phyloP scores from a whole-genome alignment of 306 rosid species.

The Oxytropis ochrocephala region DNA sequence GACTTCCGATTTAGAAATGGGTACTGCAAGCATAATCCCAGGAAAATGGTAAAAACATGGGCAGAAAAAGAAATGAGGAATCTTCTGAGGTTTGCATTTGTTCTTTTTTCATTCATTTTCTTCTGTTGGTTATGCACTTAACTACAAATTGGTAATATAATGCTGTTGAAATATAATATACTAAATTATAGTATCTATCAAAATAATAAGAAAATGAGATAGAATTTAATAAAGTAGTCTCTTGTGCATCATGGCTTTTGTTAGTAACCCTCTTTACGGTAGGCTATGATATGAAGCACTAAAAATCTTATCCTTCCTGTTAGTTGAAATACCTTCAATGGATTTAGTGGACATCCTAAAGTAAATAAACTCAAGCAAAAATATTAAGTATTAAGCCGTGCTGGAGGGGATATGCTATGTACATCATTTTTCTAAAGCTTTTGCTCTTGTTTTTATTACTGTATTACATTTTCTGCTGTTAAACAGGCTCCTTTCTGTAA shows the following conservation, averaged over 20 bases:
- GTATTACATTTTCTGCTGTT: neutral
- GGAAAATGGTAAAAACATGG: conserved; percentile 98
- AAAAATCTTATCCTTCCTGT: neutral
- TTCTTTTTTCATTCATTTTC: neutral
- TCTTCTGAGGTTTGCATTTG: conserved; percentile 56
- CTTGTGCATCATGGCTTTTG: neutral
- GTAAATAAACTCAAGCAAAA: neutral
- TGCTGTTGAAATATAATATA: neutral
- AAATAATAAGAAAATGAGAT: neutral
- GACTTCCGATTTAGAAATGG: conserved; percentile 81
- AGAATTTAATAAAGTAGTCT: neutral
- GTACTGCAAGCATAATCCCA: conserved; percentile 83
- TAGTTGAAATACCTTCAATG: neutral
- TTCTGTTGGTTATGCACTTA: neutral
- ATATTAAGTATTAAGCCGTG: neutral
- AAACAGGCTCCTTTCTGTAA: neutral
- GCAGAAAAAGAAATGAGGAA: conserved; percentile 97
- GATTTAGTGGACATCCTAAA: neutral
- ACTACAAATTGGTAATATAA: neutral
- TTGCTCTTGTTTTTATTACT: neutral
- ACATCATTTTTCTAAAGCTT: neutral
- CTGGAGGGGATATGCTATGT: neutral
- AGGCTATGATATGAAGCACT: neutral
- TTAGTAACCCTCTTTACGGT: neutral
- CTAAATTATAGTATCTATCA: neutral